Evolutionary conservation across 805 yeast species (phyloP), one percentile per base, ranked within the genome.

Genomic region (Candida jianshihensis): DNA sequence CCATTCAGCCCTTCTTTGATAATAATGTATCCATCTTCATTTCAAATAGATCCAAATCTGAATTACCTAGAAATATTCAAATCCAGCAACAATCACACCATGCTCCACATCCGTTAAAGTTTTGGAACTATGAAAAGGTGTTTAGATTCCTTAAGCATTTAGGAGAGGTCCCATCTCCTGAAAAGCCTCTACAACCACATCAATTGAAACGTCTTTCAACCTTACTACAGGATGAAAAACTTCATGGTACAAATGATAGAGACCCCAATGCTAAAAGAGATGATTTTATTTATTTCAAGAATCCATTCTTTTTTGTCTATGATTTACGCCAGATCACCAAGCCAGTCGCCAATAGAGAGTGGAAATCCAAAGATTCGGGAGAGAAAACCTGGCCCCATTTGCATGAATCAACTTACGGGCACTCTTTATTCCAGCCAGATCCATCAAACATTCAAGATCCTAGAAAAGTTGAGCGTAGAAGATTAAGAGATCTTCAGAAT

Each of bases 111-210:
- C 22, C 30, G 12, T 24, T 49, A n/a, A 86, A 89, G 56, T 82
- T 89, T 18, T 90, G 97, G 96, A 75, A 81, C 27, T 79, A 75
- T 49, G 95, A 86, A 38, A 90, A 89, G 57, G 87, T 89, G 2
- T 72, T 78, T 49, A 64, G 96, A 35, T 89, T 89, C 51, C 68
- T 88, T 56, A 72, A 69, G 42, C 75, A 84, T 56, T 61, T 84
- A 48, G 78, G 75, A 33, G 77, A 51, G 35, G 40, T 30, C 26
- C 49, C 38, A 32, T 45, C 19, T 22, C 59, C 33, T 40, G 57
- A 20, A 43, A 58, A 6, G 31, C 40, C 24, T 19, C 32, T 31
- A 11, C 21, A 18, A 17, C 19, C 30, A 18, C 37, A 21, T 35
- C 37, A 30, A 37, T 19, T 38, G n/a, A 59, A 64, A 24, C 63